Evolutionary conservation across 768 basidiomycete genomes (phyloP), one percentile per base, ranked within the genome.

Genomic region (Rhodotorula kratochvilovae): DNA sequence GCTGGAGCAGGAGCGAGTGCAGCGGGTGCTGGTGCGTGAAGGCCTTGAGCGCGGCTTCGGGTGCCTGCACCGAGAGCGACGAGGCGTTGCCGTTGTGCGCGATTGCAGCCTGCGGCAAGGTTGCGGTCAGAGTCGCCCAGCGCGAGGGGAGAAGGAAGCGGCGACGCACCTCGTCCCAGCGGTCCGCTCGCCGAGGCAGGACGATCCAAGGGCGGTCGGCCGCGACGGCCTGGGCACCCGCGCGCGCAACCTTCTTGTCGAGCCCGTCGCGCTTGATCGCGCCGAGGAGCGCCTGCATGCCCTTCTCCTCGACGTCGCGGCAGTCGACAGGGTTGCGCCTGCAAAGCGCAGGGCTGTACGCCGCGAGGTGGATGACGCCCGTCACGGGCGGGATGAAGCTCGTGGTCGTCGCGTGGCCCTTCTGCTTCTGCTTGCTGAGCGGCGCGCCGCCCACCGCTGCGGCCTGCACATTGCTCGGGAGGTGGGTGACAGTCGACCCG

Each of bases 311-410:
- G 57, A 77, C 68, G 46, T 58, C 63, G n/a, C n/a, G 50, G 55
- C 76, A 77, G 35, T 77, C 76, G n/a, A 55, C 55, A n/a, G 67
- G 67, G 46, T 77, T 75, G 12, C 56, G 29, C 21, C 67, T 51
- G 43, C 74, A 77, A 12, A 50, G 54, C 21, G 27, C 54, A 1
- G 67, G 75, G 36, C 51, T 62, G 63, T 76, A 76, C n/a, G 72
- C 70, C 21, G 76, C 76, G 56, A 77, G 74, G 63, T 76, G 76
- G 19, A 73, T 46, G 59, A 76, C 48, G n/a, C 75, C 74, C 25
- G 67, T 68, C 6, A 76, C 67, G 10, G 74, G 74, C 31, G 76
- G 74, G 33, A 76, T 65, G 46, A 71, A 63, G 51, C 46, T 36
- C 50, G 68, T 70, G 43, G 55, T 65, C 19, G 58, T 71, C 46